phyloP scores from a whole-genome alignment of 768 basidiomycete genomes.

The Dentipellis fragilis region DNA sequence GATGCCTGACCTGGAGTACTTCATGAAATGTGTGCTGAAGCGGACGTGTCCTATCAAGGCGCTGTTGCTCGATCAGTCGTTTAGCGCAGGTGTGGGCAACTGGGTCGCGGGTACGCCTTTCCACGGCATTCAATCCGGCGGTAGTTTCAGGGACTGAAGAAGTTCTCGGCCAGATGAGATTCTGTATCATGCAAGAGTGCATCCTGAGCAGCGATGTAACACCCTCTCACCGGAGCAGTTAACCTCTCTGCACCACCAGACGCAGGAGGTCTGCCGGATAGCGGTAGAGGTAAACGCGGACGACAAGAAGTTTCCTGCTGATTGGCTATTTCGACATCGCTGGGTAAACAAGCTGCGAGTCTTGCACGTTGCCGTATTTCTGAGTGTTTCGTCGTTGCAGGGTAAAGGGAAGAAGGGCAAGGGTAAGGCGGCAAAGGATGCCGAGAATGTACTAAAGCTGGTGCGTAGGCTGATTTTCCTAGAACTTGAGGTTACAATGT shows the following conservation, averaged over 20 bases:
- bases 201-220: constrained; percentile 61
- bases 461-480: constrained; percentile 20
- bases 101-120: constrained; percentile 57
- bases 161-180: constrained; percentile 43
- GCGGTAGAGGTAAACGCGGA: constrained; percentile 68
- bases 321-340: constrained; percentile 61
- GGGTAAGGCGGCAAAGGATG: constrained; percentile 27
- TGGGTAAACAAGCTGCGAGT: constrained; percentile 37
- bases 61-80: constrained; percentile 69
- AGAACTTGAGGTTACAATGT: neutral
- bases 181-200: constrained; percentile 61
- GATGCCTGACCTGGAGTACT: constrained; percentile 50
- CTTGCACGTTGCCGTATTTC: neutral
- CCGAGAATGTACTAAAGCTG: constrained; percentile 28
- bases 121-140: neutral
- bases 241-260: constrained; percentile 39
- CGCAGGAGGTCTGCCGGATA: constrained; percentile 41
- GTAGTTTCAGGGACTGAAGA: neutral
- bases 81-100: constrained; percentile 75
- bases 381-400: neutral
- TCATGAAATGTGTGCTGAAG: constrained; percentile 36
- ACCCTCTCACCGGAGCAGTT: constrained; percentile 41
- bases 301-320: constrained; percentile 49
- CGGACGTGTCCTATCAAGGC: constrained; percentile 62
- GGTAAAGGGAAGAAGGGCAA: constrained; percentile 46